Conservation (phyloP, 2,329 filamentous ascomycete species). For the Fusarium chlamydosporum region DNA sequence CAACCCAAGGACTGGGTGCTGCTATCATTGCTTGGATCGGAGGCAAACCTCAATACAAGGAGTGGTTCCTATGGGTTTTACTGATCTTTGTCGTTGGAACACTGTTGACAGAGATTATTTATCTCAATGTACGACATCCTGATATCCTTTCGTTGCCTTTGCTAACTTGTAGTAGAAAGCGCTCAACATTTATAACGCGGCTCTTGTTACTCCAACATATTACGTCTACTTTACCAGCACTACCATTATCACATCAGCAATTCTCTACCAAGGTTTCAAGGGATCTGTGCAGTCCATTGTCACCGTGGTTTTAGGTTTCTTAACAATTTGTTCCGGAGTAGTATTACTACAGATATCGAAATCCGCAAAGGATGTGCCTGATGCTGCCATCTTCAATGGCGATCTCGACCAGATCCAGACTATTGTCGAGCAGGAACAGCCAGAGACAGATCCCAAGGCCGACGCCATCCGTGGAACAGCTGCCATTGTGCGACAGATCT, state of each 20-base stretch:
- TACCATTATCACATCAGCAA: constrained; percentile 92
- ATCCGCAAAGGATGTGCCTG: constrained; percentile 96
- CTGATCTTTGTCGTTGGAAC: constrained; percentile 93
- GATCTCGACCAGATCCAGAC: constrained; percentile 96
- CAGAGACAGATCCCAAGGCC: constrained; percentile 96
- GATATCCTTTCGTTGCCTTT: constrained; percentile 14
- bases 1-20: constrained; percentile 91
- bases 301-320: constrained; percentile 92
- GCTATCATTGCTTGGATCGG: constrained; percentile 89
- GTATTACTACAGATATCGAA: constrained; percentile 96
- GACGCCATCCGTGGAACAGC: constrained; percentile 94
- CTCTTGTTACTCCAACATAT: constrained; percentile 96
- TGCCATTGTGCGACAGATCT: constrained; percentile 88
- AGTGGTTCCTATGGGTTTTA: constrained; percentile 96
- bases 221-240: constrained; percentile 98
- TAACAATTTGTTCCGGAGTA: constrained; percentile 93
- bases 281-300: constrained; percentile 84
- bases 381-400: constrained; percentile 90
- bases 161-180: constrained; percentile 82
- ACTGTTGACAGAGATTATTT: constrained; percentile 93
- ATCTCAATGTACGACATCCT: constrained; percentile 82
- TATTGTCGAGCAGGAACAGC: constrained; percentile 93
- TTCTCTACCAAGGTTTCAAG: constrained; percentile 95
- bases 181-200: constrained; percentile 95
- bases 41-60: constrained; percentile 90